Conservation (phyloP, 2,329 filamentous ascomycete species). For the Cercospora beticola region DNA sequence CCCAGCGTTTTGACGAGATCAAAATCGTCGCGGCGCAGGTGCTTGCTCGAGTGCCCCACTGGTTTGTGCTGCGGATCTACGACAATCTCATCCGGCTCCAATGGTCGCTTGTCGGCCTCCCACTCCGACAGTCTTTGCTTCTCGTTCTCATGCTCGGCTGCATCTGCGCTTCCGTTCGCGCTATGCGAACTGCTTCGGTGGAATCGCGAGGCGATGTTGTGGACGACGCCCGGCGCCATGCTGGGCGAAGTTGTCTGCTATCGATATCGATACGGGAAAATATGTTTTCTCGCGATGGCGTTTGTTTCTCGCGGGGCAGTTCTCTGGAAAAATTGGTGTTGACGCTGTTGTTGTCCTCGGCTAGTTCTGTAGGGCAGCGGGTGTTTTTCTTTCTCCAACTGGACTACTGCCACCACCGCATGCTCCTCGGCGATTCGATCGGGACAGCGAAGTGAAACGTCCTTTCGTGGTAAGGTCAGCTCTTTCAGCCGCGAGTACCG, state of each 20-base stretch:
- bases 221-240: constrained; percentile 38
- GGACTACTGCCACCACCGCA: constrained; percentile 2
- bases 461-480: not conserved
- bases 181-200: constrained; percentile 36
- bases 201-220: constrained; percentile 39
- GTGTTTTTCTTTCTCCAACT: not conserved
- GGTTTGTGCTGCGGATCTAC: constrained; percentile 46
- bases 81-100: constrained; percentile 46
- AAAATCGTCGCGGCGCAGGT: constrained; percentile 61
- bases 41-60: constrained; percentile 49
- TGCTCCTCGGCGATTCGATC: constrained; percentile 15
- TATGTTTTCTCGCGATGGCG: not conserved
- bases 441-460: not conserved
- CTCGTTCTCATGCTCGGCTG: constrained; percentile 47
- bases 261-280: not conserved
- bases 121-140: constrained; percentile 48
- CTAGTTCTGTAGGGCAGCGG: not conserved
- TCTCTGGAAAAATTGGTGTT: not conserved
- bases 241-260: not conserved
- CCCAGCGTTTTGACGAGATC: constrained; percentile 72
- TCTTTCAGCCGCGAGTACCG: constrained; percentile 9
- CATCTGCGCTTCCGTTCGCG: constrained; percentile 26
- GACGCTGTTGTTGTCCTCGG: not conserved
- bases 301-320: not conserved
- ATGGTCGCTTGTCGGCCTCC: constrained; percentile 46